A percentile compares a stretch with the other conserved stretches of the same genome.
Conservation (phyloP, 1,139 yeast species). For the Saccharomyces hybrid region DNA sequence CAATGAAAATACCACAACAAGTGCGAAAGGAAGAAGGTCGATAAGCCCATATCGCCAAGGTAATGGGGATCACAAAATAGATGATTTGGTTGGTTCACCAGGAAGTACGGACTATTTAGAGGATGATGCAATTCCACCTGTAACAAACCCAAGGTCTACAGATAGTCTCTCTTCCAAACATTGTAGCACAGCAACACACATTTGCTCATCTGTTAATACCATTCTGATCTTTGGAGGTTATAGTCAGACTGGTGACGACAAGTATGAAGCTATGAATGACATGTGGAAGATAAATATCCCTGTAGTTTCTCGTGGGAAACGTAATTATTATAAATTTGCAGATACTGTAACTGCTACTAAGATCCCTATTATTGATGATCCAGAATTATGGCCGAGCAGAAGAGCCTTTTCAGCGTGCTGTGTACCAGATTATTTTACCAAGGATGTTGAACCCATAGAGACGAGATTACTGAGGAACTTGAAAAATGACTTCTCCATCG, state of each 20-base stretch:
- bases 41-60: neutral
- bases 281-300: conserved; percentile 42
- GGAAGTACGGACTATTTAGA: neutral
- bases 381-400: conserved; percentile 28
- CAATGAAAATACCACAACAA: neutral
- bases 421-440: conserved; percentile 14
- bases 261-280: conserved; percentile 38
- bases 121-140: neutral
- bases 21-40: neutral
- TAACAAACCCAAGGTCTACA: neutral
- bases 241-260: conserved; percentile 22
- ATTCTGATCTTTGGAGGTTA: conserved; percentile 42
- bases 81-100: neutral
- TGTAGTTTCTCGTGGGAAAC: conserved; percentile 32
- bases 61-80: neutral
- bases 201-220: conserved; percentile 11
- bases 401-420: conserved; percentile 34
- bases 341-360: conserved; percentile 31
- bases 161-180: neutral
- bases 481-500: conserved; percentile 18
- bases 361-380: conserved; percentile 15
- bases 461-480: conserved; percentile 14
- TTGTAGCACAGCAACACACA: neutral
- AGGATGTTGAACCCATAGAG: conserved; percentile 11
- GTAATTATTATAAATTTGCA: conserved; percentile 31